phyloP scores from a whole-genome alignment of 495 filamentous ascomycete genomes.

The Neurospora tetraspora region DNA sequence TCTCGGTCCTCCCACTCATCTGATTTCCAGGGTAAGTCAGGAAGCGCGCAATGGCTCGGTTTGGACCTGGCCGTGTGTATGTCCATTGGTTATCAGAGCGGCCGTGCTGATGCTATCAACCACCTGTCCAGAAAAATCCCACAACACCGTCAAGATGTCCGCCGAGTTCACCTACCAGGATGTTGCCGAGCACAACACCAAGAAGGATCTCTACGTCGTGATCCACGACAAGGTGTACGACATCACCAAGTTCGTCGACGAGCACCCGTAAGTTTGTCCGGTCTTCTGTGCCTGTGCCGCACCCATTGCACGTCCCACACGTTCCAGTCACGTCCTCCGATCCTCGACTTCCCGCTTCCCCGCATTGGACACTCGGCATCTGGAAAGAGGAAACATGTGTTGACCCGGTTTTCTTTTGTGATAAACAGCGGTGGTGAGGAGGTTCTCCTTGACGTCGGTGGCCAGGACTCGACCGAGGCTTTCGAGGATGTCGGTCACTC shows the following conservation, averaged over 20 bases:
- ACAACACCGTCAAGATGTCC: constrained; percentile 46
- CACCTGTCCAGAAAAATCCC: constrained; percentile 12
- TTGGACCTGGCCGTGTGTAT: not conserved
- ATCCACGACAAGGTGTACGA: constrained; percentile 98
- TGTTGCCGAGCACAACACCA: constrained; percentile 77
- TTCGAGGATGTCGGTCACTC: constrained; percentile 99
- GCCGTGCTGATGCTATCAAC: constrained; percentile 7
- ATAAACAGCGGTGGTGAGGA: constrained; percentile 84
- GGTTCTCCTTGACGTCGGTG: constrained; percentile 90
- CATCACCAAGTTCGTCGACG: constrained; percentile 77
- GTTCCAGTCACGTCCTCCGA: not conserved
- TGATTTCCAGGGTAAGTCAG: not conserved
- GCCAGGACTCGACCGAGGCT: constrained; percentile 94
- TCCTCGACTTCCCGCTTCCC: not conserved
- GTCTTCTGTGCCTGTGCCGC: not conserved
- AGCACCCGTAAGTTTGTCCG: constrained; percentile 83
- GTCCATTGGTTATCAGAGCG: not conserved
- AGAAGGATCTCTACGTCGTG: constrained; percentile 91
- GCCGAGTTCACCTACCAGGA: constrained; percentile 73
- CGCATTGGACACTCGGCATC: constrained; percentile 1
- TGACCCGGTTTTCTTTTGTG: constrained; percentile 4
- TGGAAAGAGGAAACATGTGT: not conserved
- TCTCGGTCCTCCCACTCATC: not conserved
- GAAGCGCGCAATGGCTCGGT: not conserved
- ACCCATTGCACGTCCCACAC: not conserved